Base-by-base conservation (phyloP, 148 eudicot species). In the Polygonum maritimum region DNA sequence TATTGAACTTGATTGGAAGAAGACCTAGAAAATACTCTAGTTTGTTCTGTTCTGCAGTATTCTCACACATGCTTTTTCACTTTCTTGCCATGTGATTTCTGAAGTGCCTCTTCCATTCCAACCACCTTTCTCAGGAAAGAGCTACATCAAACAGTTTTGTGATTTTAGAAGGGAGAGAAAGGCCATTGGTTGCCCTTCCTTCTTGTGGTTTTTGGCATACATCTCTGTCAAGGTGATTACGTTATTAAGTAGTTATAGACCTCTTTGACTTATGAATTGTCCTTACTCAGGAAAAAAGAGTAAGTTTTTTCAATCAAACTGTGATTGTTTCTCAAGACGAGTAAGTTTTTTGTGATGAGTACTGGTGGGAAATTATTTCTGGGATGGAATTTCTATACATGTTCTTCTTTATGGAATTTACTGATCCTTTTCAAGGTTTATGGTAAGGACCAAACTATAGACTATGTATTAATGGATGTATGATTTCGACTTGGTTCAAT, bases 21-120 rank as follows among this genome's bases (percentile, higher is more conserved):
- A 14, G 15, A 67, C 14, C 45, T 15, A n/a, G n/a, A n/a, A n/a
- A n/a, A n/a, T n/a, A n/a, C n/a, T n/a, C n/a, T n/a, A 21, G 19
- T 57, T 9, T 21, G 63, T 67, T 31, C 6, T 33, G 0, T 63
- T 63, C 7, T 33, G 12, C 48, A 67, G 35, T 74, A 18, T 78
- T 52, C 74, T 73, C 87, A 80, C 85, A 67, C 82, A 57, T 35
- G 40, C 62, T 19, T 62, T 77, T 82, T 84, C 33, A 26, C 71
- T 82, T 81, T 81, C 80, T 77, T 79, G 75, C 79, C 80, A 77
- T 80, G 80, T 84, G 86, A 81, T 88, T 81, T 79, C 89, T 85
- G 82, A 82, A 95, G 99, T 95, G 93, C 99, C 97, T 79, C 92
- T 88, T 86, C 96, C 97, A 80, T 83, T 92, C 36, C 99, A 97